Conservation (phyloP, 1,139 yeast species). For the Wickerhamomyces sp. region DNA sequence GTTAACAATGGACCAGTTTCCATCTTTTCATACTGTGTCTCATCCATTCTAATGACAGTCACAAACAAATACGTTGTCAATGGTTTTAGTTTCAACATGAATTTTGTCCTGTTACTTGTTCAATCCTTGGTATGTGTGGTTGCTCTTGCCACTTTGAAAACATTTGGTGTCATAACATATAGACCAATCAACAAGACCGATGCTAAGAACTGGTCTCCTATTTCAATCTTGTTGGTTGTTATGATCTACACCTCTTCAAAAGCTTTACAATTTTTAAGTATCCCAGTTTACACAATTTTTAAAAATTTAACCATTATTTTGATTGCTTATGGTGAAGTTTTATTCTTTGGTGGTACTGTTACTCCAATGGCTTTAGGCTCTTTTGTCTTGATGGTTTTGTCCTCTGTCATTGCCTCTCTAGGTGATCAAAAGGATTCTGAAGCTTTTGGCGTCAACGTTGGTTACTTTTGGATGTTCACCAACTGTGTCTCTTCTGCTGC, state of each 20-base stretch:
- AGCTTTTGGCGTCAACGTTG: constrained; percentile 54
- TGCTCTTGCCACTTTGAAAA: constrained; percentile 67
- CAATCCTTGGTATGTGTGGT: constrained; percentile 79
- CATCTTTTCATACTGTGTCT: constrained; percentile 78
- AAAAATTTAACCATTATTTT: constrained; percentile 94
- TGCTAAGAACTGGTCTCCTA: constrained; percentile 94
- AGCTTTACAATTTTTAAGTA: constrained; percentile 85
- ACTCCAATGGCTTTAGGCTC: constrained; percentile 87
- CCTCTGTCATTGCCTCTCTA: constrained; percentile 90
- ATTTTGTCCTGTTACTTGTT: constrained; percentile 78
- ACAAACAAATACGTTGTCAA: constrained; percentile 93
- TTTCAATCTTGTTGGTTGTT: constrained; percentile 77
- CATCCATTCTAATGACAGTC: constrained; percentile 96
- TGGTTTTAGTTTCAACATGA: constrained; percentile 79
- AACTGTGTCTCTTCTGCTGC: constrained; percentile 94
- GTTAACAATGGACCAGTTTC: constrained; percentile 86
- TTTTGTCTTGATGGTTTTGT: constrained; percentile 84
- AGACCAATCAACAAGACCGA: constrained; percentile 82
- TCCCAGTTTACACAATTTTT: constrained; percentile 96
- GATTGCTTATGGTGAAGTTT: constrained; percentile 96
- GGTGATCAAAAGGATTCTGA: constrained; percentile 60
- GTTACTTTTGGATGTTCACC: constrained; percentile 94
- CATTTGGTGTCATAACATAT: constrained; percentile 72
- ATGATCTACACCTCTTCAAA: constrained; percentile 97
- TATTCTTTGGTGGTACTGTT: constrained; percentile 95